Evolutionary conservation across 1,284 basidiomycete genomes (phyloP), one percentile per base, ranked within the genome.

Genomic region (Sporisorium reilianum): DNA sequence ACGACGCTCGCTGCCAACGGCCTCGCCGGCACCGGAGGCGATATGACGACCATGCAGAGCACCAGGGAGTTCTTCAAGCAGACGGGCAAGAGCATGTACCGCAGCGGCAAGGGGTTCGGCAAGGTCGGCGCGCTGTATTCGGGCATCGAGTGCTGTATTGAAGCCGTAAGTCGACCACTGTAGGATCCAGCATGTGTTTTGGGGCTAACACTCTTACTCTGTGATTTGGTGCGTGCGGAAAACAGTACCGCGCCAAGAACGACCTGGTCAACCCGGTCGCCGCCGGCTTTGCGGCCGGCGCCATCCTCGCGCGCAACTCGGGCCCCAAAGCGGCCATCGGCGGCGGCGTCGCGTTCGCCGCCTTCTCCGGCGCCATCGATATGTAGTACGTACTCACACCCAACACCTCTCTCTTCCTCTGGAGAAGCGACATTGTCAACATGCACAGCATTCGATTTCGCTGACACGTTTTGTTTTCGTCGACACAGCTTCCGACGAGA

Each of bases 81-180:
- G 77, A 98, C 97, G 91, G 96, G 95, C 0, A 90, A 89, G 75
- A 91, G 91, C 48, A 97, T 98, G 94, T 95, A 90, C 89, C 88
- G 89, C 32, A 92, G 89, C 56, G 96, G 96, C 14, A 94, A 92
- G 84, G 93, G 94, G 0, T 98, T 98, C 81, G 95, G 91, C 1
- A 97, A 96, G 87, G 93, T 99, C 50, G 96, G 95, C 18, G 93
- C 93, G 6, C 82, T 99, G 51, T 99, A 94, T 85, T 91, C 93
- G 18, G 95, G 95, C 30, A 90, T 94, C 16, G 97, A 99, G 86
- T 99, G 96, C 83, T 91, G 94, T 70, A 92, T 98, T 64, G 96
- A 99, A 87, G 93, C 92, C 68, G 95, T 94, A 85, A 86, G 95
- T 71, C 18, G 8, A 34, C 32, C 10, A 34, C 32, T n/a, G n/a